These are phyloP conservation scores for Xylaria sp. DNA, from an alignment of 2,329 filamentous ascomycete genomes.

Conservation along the genomic window DNA sequence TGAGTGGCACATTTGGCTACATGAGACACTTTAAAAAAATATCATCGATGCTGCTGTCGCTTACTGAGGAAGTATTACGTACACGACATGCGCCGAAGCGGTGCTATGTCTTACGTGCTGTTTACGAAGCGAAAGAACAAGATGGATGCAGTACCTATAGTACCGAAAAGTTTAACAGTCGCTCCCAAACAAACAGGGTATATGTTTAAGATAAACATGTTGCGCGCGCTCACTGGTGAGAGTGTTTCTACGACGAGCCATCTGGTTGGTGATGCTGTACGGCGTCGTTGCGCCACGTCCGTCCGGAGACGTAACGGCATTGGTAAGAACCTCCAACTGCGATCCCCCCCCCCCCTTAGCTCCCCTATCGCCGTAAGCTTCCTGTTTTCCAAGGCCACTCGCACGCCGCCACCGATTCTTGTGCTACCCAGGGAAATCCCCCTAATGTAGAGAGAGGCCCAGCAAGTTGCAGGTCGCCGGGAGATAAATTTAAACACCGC, in stretches of 20 bases:
- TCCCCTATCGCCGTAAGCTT: constrained; percentile 3
- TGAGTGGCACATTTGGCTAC: neutral
- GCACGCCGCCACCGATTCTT: constrained; percentile 6
- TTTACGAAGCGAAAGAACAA: constrained; percentile 1
- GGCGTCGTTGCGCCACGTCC: constrained; percentile 10
- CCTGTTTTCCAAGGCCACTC: constrained; percentile 3
- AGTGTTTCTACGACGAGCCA: neutral
- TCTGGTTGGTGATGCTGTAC: neutral
- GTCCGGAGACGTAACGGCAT: constrained; percentile 4
- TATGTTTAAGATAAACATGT: constrained; percentile 20
- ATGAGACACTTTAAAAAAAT: neutral
- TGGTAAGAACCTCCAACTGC: neutral
- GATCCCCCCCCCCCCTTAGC: constrained; percentile 7
- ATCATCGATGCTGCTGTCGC: constrained; percentile 4
- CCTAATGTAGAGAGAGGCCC: neutral
- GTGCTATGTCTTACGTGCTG: neutral
- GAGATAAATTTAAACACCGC: constrained; percentile 39
- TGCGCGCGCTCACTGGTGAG: constrained; percentile 1
- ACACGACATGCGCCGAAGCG: constrained; percentile 9
- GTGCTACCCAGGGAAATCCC: neutral
- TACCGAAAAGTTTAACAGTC: neutral
- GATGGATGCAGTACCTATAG: neutral
- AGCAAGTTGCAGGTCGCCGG: constrained; percentile 22
- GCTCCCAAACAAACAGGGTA: neutral
- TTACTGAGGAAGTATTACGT: constrained; percentile 9